A percentile compares a stretch with the other conserved stretches of the same genome.
phyloP scores from a whole-genome alignment of 768 basidiomycete genomes.

The Boletus coccyginus region DNA sequence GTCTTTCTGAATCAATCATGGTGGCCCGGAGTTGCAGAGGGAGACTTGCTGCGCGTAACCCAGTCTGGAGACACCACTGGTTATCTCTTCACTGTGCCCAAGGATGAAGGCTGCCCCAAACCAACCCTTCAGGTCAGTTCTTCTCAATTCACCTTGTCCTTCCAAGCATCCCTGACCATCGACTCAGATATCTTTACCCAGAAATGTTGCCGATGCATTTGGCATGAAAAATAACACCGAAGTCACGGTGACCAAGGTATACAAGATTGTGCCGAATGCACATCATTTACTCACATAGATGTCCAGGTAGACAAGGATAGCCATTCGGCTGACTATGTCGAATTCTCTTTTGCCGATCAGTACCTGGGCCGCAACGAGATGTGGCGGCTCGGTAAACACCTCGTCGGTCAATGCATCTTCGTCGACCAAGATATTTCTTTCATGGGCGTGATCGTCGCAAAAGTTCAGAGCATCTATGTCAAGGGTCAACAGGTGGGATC shows the following conservation, averaged over 20 bases:
- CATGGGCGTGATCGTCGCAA: slow-evolving; percentile 78
- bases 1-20: slow-evolving; percentile 70
- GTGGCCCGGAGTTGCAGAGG: slow-evolving; percentile 79
- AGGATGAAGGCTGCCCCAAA: slow-evolving; percentile 58
- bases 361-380: slow-evolving; percentile 95
- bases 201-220: slow-evolving; percentile 69
- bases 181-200: slow-evolving; percentile 69
- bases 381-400: slow-evolving; percentile 87
- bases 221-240: slow-evolving; percentile 69
- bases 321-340: slow-evolving; percentile 73
- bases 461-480: slow-evolving; percentile 76
- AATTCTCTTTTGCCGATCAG: slow-evolving; percentile 91
- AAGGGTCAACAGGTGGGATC: slow-evolving; percentile 57
- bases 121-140: slow-evolving; percentile 60
- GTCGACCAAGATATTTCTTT: slow-evolving; percentile 83
- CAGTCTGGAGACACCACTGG: slow-evolving; percentile 40
- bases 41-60: slow-evolving; percentile 65
- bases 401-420: slow-evolving; percentile 80
- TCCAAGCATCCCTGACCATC: not conserved
- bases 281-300: slow-evolving; percentile 12
- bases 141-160: not conserved
- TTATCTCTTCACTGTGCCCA: slow-evolving; percentile 66
- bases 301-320: slow-evolving; percentile 62
- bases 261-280: not conserved
- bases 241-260: slow-evolving; percentile 69